These are phyloP conservation scores for Fraxinus excelsior DNA, from an alignment of 257 asterid genomes.

Conservation along the genomic window DNA sequence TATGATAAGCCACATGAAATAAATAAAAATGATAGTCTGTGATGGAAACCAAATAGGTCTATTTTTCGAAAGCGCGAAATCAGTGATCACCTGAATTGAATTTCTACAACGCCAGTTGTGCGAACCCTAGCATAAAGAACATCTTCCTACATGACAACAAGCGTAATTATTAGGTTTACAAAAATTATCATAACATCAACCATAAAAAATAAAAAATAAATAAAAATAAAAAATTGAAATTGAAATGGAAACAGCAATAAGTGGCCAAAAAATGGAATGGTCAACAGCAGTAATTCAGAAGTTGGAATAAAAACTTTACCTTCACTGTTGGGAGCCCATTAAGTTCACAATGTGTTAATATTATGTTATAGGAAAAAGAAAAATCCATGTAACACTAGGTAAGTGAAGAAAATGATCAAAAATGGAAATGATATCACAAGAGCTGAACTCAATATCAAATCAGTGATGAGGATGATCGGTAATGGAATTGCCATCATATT, in stretches of 20 bases:
- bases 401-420: not conserved
- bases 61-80: constrained; percentile 19
- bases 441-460: not conserved
- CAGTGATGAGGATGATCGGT: not conserved
- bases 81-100: constrained; percentile 88
- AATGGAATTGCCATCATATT: not conserved
- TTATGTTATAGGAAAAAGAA: not conserved
- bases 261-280: not conserved
- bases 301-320: not conserved
- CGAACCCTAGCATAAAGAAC: constrained; percentile 97
- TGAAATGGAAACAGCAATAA: not conserved
- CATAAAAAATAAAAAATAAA: not conserved
- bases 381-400: not conserved
- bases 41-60: not conserved
- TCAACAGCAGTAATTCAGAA: not conserved
- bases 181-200: not conserved
- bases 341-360: not conserved
- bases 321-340: not conserved
- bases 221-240: no score
- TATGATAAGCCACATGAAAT: not conserved
- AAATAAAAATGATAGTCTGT: constrained; percentile 14
- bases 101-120: constrained; percentile 97
- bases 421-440: not conserved
- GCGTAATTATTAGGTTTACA: constrained; percentile 17
- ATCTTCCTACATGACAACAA: constrained; percentile 75